These are phyloP conservation scores for Lachancea lanzarotensis DNA, from an alignment of 805 yeast species.

Conservation along the genomic window DNA sequence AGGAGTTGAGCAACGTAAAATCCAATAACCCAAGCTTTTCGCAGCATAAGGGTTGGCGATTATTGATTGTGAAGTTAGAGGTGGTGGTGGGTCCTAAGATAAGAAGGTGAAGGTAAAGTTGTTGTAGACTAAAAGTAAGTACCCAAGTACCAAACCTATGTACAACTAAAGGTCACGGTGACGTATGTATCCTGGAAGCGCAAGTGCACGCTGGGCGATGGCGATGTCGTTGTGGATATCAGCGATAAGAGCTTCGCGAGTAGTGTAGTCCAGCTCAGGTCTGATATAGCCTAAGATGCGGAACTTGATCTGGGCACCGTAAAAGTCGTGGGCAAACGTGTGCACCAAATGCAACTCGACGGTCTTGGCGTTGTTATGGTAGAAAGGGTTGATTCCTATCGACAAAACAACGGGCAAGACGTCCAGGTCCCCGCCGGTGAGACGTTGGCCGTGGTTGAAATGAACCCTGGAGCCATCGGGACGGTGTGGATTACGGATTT, in stretches of 20 bases:
- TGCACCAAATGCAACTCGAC: conserved; percentile 86
- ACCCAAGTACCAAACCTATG: no score
- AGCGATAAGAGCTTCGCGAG: conserved; percentile 73
- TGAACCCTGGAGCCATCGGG: conserved; percentile 40
- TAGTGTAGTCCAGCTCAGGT: conserved; percentile 81
- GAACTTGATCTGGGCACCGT: conserved; percentile 71
- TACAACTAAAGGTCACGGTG: conserved; percentile 14
- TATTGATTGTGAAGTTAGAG: background rate
- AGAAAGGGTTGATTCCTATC: conserved; percentile 93
- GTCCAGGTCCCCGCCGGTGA: conserved; percentile 38
- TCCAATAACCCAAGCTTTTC: conserved; percentile 36
- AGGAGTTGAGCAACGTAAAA: conserved; percentile 4
- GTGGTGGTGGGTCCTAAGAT: background rate
- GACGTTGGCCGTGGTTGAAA: conserved; percentile 54
- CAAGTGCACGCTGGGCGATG: conserved; percentile 48
- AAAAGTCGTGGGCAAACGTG: conserved; percentile 59
- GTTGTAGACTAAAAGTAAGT: background rate
- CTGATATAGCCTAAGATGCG: conserved; percentile 81
- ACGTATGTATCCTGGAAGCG: conserved; percentile 36
- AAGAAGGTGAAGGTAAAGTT: background rate
- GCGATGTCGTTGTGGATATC: conserved; percentile 79
- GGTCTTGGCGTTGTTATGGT: conserved; percentile 68
- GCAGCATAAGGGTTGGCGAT: conserved; percentile 1
- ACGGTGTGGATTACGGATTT: conserved; percentile 19
- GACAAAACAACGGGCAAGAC: conserved; percentile 87